phyloP scores from a whole-genome alignment of 345 rosid genomes.

The Linum trigynum region DNA sequence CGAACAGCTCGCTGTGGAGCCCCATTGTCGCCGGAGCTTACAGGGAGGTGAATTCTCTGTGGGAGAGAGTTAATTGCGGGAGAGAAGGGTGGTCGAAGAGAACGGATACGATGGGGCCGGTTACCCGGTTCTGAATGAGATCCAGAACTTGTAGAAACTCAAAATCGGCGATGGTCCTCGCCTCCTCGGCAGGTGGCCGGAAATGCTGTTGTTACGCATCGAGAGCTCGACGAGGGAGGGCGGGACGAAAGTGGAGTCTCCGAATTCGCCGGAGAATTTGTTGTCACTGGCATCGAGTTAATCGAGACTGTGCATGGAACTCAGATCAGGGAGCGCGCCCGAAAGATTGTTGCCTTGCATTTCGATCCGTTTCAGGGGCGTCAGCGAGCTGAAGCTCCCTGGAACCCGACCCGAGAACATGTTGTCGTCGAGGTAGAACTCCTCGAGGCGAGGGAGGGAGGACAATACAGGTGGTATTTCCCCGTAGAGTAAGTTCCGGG shows the following conservation, averaged over 20 bases:
- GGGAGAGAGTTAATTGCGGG: slow-evolving; percentile 35
- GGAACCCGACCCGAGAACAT: slow-evolving; percentile 21
- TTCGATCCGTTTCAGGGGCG: slow-evolving; percentile 24
- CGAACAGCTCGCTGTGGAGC: slow-evolving; percentile 19
- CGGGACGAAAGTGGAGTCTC: slow-evolving; percentile 19
- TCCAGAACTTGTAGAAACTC: slow-evolving; percentile 32
- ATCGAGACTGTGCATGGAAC: slow-evolving; percentile 20
- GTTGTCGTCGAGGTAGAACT: slow-evolving; percentile 32
- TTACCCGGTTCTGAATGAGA: slow-evolving; percentile 30
- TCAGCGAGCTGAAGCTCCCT: slow-evolving; percentile 23
- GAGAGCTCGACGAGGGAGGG: slow-evolving; percentile 28
- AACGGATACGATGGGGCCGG: slow-evolving; percentile 18
- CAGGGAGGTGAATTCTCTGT: slow-evolving; percentile 24
- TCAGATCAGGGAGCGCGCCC: slow-evolving; percentile 28
- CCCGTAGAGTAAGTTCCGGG: slow-evolving; percentile 22
- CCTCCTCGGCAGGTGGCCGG: slow-evolving; percentile 22
- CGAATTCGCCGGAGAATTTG: slow-evolving; percentile 17
- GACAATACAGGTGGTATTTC: slow-evolving; percentile 24
- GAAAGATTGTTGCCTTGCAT: slow-evolving; percentile 28
- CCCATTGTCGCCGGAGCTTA: slow-evolving; percentile 23
- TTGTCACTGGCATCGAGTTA: slow-evolving; percentile 33
- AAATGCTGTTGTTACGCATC: slow-evolving; percentile 24
- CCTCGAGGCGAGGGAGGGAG: slow-evolving; percentile 26
- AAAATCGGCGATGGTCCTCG: slow-evolving; percentile 12
- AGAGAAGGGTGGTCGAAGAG: slow-evolving; percentile 31